Percentiles rank a stretch among this genome's conserved stretches.
Evolutionary conservation across 371 early-diverging fungal species (phyloP).

Genomic region (Zancudomyces culisetae): DNA sequence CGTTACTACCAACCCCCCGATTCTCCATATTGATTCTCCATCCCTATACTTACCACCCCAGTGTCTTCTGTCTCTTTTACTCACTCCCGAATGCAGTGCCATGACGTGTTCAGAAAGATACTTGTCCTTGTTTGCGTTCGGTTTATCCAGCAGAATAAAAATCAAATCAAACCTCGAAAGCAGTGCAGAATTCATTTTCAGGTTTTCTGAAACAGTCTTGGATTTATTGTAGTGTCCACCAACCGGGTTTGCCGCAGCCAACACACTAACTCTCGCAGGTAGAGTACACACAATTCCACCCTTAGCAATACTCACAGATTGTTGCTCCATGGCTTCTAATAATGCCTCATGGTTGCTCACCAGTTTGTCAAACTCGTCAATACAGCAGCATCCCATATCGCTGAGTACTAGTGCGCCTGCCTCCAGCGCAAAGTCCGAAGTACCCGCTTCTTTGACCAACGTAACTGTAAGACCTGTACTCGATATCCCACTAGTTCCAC

Average conservation of each 20-base stretch:
- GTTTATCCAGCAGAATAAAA: conserved; percentile 43
- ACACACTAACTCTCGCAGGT: conserved; percentile 53
- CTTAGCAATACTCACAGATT: conserved; percentile 37
- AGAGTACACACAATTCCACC: conserved; percentile 64
- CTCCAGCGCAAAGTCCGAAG: conserved; percentile 55
- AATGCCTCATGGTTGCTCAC: conserved; percentile 50
- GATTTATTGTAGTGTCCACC: conserved; percentile 40
- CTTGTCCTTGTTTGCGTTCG: conserved; percentile 40
- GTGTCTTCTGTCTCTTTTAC: not conserved
- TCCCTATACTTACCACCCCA: not conserved
- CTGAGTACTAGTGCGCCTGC: conserved; percentile 61
- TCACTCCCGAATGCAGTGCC: conserved; percentile 1
- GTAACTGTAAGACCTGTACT: conserved; percentile 62
- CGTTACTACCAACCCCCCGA: not conserved
- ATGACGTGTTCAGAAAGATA: conserved; percentile 32
- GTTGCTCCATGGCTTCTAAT: conserved; percentile 77
- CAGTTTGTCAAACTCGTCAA: conserved; percentile 64
- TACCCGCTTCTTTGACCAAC: conserved; percentile 42
- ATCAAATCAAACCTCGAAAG: conserved; percentile 65
- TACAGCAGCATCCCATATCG: conserved; percentile 56
- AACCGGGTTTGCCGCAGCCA: conserved; percentile 64
- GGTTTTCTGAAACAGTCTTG: conserved; percentile 34
- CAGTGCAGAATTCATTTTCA: conserved; percentile 41
- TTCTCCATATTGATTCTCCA: not conserved
- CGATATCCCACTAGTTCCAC: conserved; percentile 60